These are phyloP conservation scores for Discostella stelligera DNA, from an alignment of 352 stramenopile species.

Conservation along the genomic window DNA sequence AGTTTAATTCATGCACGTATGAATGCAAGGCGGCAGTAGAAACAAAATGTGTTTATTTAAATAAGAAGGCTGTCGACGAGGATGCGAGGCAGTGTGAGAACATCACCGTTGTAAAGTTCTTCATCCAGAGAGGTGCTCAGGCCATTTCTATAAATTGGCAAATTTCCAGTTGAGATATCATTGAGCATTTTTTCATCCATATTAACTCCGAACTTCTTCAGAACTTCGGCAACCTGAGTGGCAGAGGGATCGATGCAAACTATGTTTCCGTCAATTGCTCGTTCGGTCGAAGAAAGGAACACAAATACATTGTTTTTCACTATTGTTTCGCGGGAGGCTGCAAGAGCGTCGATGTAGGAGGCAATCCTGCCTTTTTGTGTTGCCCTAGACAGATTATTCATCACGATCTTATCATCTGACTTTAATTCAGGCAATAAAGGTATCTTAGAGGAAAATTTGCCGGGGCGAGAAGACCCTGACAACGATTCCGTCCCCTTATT, in stretches of 20 bases:
- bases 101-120: slow-evolving; percentile 48
- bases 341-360: slow-evolving; percentile 68
- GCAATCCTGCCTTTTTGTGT: slow-evolving; percentile 24
- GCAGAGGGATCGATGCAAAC: slow-evolving; percentile 35
- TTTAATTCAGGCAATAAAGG: slow-evolving; percentile 6
- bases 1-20: too few relatives aligned
- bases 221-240: slow-evolving; percentile 31
- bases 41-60: too few relatives aligned
- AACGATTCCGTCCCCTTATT: slow-evolving; percentile 18
- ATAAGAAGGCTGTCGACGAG: slow-evolving; percentile 5
- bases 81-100: slow-evolving; percentile 26
- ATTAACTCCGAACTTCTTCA: slow-evolving; percentile 29
- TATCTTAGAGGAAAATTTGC: slow-evolving; percentile 9
- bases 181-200: slow-evolving; percentile 1
- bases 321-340: slow-evolving; percentile 48
- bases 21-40: too few relatives aligned
- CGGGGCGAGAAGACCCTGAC: not conserved
- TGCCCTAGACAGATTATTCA: slow-evolving; percentile 4
- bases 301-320: slow-evolving; percentile 68
- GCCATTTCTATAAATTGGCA: slow-evolving; percentile 35
- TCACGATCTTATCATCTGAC: slow-evolving; percentile 1
- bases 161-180: slow-evolving; percentile 1
- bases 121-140: slow-evolving; percentile 20
- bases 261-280: slow-evolving; percentile 44
- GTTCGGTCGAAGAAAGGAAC: slow-evolving; percentile 52